Base-by-base conservation (phyloP, 805 yeast species). In the Hanseniaspora nectarophila region DNA sequence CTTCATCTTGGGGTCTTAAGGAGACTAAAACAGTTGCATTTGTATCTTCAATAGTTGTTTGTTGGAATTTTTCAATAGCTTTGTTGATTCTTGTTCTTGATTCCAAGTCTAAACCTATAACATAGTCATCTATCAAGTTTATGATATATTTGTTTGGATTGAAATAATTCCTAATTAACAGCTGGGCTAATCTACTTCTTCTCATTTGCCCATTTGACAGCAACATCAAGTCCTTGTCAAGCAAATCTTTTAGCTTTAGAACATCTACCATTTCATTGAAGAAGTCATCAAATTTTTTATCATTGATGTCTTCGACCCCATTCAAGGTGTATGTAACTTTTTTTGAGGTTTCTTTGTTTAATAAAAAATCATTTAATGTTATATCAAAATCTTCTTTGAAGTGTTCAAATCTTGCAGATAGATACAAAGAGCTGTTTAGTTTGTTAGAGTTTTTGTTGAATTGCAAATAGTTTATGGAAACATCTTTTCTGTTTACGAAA, bases 171-270 rank as follows among this genome's bases (percentile, higher is more conserved):
- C 71, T 70, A 52, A 86, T 72, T 40, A 92, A 59, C 0, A 88
- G 79, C 55, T 76, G 74, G 0, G 96, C 97, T 26, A 92, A 68
- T 55, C 96, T 73, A 0, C 97, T 95, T 47, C 98, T 72, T 59
- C 98, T 73, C 63, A 85, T 80, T 65, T 92, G 98, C 0, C 98
- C 98, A 64, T 92, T 92, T 64, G 95, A 85, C 42, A 92, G 69
- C 0, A 90, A 85, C 63, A 86, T 85, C 32, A 85, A 77, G 87
- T 95, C 90, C 54, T 86, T 76, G 52, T 78, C 73, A 51, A 77
- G 71, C 45, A 88, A 64, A 0, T 76, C 80, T 5, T 63, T 65
- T 54, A 90, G 68, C 45, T 76, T 70, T 53, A 92, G 73, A 28
- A 68, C 66, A 4, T 69, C 63, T 9, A 84, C 59, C 20, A 83